Evolutionary conservation across 2,329 filamentous ascomycete genomes (phyloP), one percentile per base, ranked within the genome.

Genomic region (Aulographum hederae): DNA sequence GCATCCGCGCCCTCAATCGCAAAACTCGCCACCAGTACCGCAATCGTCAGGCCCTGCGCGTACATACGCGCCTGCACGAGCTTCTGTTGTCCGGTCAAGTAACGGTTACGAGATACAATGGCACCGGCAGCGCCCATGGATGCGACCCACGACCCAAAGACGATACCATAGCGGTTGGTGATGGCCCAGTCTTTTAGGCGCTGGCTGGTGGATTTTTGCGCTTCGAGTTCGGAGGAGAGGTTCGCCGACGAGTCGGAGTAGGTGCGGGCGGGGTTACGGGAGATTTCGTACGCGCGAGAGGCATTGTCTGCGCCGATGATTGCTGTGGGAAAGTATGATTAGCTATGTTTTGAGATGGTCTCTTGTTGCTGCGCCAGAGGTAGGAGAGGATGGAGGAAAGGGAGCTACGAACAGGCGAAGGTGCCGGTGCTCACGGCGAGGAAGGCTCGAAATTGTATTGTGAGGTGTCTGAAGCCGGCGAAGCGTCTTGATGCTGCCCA

Each of bases 61-160:
- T 93, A 93, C 41, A 94, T 78, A 68, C 85, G 76, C 16, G 84
- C 85, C 65, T 94, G 85, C 12, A 94, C 85, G 15, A 94, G 60
- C 65, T 93, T 93, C 63, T 94, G 85, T 37, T 68, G 60, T 2
- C 72, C 74, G 31, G 67, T 70, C 29, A 92, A 63, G 50, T 75
- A 79, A 41, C 69, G 73, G 51, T 81, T 81, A 39, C 81, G 70
- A 47, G 77, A 72, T 39, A 94, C 82, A 18, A 91, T 52, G 34
- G 64, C 71, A 41, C 89, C 68, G 4, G 80, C 75, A 26, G 75
- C 55, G 36, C 65, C 72, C 73, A 94, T 86, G 44, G 73, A 73
- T 25, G 76, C 78, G 11, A 86, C 55, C 85, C 85, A 94, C 15
- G 73, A 76, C 31, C 62, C 67, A 44, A 81, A 77, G 44, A 94